Base-by-base conservation (phyloP, 768 basidiomycete genomes). In the Psilocybe sp. region DNA sequence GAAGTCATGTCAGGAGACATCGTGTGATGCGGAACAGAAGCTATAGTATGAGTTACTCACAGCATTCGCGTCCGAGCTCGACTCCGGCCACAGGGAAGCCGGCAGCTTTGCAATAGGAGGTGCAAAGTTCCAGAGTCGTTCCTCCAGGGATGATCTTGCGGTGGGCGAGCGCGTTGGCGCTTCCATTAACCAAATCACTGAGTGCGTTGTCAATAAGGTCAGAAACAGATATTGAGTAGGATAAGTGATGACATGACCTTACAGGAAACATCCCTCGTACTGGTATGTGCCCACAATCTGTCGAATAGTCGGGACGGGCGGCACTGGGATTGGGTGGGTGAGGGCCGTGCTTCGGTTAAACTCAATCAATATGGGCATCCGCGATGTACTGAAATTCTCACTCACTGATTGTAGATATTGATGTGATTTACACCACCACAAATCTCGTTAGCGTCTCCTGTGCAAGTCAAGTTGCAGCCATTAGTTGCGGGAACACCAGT, bases 381-480 rank as follows among this genome's bases (percentile, higher is more conserved):
- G 32, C 34, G 31, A 49, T 44, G 15, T 49, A 43, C 34, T 49
- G 33, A n/a, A 10, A 7, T 28, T n/a, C n/a, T 19, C 15, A 46
- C 39, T 2, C 38, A 49, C 34, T 34, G 39, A 19, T 49, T 23
- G 40, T 51, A 59, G 4, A 59, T 50, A 16, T 52, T 51, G 32
- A 56, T 53, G 1, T 44, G 53, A 62, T 69, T 60, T 0, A 76
- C 76, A 1, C 78, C 81, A 20, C 85, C 86, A 55, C 85, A 87
- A 4, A 60, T 59, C 60, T 89, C 80, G 2, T 60, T 49, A 9
- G 78, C 37, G 57, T 85, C 70, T 13, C 86, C 86, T 1, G 72
- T 69, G 60, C 86, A 89, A 11, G 76, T 57, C 68, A 76, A 74
- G 55, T 74, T 75, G 58, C 86, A 89, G 4, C 59, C 50, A 31